Evolutionary conservation across 257 asterid genomes (phyloP).

Genomic region (Solanum lycopersicoides): DNA sequence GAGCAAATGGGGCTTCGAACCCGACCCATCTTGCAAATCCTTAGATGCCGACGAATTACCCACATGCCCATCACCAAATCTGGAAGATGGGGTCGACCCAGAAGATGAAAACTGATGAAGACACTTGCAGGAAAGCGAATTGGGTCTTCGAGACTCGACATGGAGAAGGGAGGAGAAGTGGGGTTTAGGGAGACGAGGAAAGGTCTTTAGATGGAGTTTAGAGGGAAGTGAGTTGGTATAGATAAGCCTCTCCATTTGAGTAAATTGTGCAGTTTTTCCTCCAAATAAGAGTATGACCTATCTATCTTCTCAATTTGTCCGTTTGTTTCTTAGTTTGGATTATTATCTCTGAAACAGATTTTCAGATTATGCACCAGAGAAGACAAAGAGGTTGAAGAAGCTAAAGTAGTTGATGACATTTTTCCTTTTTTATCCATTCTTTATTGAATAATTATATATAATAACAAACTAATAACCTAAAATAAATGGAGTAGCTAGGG

Average conservation of each 20-base stretch:
- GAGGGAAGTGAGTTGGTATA: conserved; percentile 43
- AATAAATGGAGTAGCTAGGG: too few relatives aligned
- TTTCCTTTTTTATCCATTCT: background rate
- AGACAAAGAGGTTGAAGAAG: background rate
- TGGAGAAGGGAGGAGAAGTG: conserved; percentile 6
- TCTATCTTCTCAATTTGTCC: background rate
- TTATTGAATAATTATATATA: too few relatives aligned
- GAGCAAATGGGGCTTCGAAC: conserved; percentile 22
- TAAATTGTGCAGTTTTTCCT: background rate
- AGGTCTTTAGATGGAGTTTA: conserved; percentile 18
- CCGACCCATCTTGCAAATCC: conserved; percentile 27
- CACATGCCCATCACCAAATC: background rate
- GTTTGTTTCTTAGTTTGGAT: background rate
- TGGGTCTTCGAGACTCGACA: conserved; percentile 14
- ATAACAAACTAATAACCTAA: too few relatives aligned
- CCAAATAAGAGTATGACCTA: background rate
- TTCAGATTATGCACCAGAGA: background rate
- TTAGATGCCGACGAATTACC: conserved; percentile 3
- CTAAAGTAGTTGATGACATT: background rate
- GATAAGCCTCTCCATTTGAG: conserved; percentile 61
- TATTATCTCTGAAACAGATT: background rate
- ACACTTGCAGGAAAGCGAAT: conserved; percentile 23
- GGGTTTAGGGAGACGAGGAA: conserved; percentile 33
- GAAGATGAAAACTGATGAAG: conserved; percentile 10
- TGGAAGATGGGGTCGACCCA: background rate